phyloP scores from a whole-genome alignment of 2,329 filamentous ascomycete species.

The Ophiocordyceps polyrhachis-furcata region DNA sequence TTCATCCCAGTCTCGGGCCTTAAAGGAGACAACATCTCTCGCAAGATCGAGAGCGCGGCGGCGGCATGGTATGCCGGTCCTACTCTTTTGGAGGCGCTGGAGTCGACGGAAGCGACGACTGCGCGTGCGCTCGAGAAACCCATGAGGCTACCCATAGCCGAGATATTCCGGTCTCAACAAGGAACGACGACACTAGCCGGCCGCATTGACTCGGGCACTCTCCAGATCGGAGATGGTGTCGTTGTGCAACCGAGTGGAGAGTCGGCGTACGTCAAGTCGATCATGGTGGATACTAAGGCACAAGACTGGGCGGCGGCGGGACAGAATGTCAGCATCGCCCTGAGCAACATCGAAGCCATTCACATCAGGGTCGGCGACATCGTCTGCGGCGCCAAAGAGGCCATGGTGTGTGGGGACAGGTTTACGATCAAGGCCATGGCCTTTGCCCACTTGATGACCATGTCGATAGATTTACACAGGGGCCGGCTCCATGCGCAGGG shows the following conservation, averaged over 20 bases:
- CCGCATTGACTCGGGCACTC: conserved; percentile 62
- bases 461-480: conserved; percentile 74
- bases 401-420: conserved; percentile 50
- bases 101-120: conserved; percentile 56
- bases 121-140: conserved; percentile 54
- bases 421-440: conserved; percentile 76
- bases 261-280: conserved; percentile 59
- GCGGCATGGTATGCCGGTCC: conserved; percentile 64
- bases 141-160: conserved; percentile 68
- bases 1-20: conserved; percentile 86
- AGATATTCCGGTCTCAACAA: conserved; percentile 67
- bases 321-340: conserved; percentile 69
- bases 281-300: conserved; percentile 56
- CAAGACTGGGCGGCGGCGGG: conserved; percentile 85
- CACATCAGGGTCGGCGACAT: conserved; percentile 76
- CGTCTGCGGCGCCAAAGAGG: conserved; percentile 49
- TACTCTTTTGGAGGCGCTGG: conserved; percentile 69
- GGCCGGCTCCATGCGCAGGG: conserved; percentile 68
- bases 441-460: conserved; percentile 77
- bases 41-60: conserved; percentile 31
- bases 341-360: conserved; percentile 67
- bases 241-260: conserved; percentile 67
- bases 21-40: conserved; percentile 68
- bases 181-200: conserved; percentile 75
- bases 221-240: conserved; percentile 71